Conservation (phyloP, 768 basidiomycete species). For the Fibroporia radiculosa region DNA sequence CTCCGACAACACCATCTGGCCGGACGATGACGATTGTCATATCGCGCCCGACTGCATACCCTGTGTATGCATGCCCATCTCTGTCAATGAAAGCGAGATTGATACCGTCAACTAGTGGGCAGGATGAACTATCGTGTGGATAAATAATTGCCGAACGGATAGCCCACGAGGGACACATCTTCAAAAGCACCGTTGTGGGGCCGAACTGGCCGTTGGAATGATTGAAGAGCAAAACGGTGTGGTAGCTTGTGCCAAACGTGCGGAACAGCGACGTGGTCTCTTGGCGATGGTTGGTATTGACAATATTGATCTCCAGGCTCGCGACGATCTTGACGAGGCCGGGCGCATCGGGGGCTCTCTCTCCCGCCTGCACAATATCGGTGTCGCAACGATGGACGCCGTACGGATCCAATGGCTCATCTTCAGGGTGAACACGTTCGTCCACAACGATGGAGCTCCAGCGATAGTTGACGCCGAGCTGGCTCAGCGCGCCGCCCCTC, state of each 20-base stretch:
- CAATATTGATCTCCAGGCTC: neutral
- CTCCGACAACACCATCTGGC: constrained; percentile 13
- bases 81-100: constrained; percentile 3
- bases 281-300: neutral
- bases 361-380: constrained; percentile 31
- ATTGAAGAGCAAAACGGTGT: constrained; percentile 26
- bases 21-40: constrained; percentile 5
- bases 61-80: constrained; percentile 6
- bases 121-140: neutral
- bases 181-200: neutral
- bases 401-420: neutral
- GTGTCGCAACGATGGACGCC: neutral
- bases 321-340: neutral
- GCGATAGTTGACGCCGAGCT: constrained; percentile 48
- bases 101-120: neutral
- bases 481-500: constrained; percentile 20
- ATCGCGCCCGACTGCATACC: constrained; percentile 5
- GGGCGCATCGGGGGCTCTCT: constrained; percentile 30
- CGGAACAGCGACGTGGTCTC: constrained; percentile 19
- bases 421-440: constrained; percentile 9
- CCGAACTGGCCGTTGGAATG: neutral
- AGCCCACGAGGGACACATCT: neutral
- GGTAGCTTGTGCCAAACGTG: constrained; percentile 18
- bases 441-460: constrained; percentile 42
- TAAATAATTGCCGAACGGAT: neutral